Conservation (phyloP, 164 flowering plant species). For the Hamamelis virginiana region DNA sequence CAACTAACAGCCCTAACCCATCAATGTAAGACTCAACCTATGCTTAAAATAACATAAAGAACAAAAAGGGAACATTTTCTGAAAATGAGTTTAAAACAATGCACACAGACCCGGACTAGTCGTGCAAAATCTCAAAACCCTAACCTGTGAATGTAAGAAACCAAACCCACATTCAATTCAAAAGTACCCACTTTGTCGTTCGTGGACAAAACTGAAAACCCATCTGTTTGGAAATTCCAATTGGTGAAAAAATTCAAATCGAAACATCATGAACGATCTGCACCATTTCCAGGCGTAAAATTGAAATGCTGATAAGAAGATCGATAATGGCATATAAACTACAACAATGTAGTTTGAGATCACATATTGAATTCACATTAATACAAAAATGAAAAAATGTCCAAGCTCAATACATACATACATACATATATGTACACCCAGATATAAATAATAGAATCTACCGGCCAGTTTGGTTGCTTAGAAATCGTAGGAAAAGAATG, state of each 20-base stretch:
- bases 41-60: too few species aligned
- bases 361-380: too few species aligned
- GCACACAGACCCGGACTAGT: too few species aligned
- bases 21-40: too few species aligned
- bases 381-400: too few species aligned
- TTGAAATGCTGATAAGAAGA: neutral
- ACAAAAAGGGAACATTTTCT: too few species aligned
- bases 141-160: neutral
- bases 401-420: too few species aligned
- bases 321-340: neutral
- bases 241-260: neutral
- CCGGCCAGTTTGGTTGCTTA: neutral
- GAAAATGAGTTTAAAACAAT: too few species aligned
- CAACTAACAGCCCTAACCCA: neutral
- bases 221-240: neutral
- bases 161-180: conserved; percentile 6
- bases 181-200: neutral
- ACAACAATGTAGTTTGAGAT: neutral
- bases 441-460: too few species aligned
- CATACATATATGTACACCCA: too few species aligned
- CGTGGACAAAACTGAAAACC: neutral
- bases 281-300: neutral
- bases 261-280: conserved; percentile 1
- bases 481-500: neutral
- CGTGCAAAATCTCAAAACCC: neutral